Conservation (phyloP, 116 monocot species). For the Dioscorea cayenensis region DNA sequence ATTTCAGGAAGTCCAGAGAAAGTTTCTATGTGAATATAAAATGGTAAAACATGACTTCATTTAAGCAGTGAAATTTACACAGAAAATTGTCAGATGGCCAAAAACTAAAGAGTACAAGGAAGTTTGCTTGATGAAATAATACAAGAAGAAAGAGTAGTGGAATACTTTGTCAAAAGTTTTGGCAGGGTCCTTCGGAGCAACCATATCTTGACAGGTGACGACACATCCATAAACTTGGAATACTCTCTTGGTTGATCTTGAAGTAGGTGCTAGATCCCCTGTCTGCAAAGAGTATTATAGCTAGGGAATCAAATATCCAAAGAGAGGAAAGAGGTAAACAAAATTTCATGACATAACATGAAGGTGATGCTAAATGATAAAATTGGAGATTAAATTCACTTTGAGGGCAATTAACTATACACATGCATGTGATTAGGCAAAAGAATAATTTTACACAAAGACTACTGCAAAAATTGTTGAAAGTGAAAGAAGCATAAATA, state of each 20-base stretch:
- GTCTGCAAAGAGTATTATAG: slow-evolving; percentile 26
- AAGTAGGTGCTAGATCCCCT: slow-evolving; percentile 27
- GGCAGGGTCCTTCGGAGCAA: slow-evolving; percentile 60
- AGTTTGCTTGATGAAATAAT: not conserved
- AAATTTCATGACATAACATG: not conserved
- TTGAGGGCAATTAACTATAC: no score
- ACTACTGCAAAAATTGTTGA: slow-evolving; percentile 1
- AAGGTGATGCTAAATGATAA: no score
- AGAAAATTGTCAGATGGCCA: no score
- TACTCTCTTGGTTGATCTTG: slow-evolving; percentile 43
- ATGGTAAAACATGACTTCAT: no score
- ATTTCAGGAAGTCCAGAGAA: not conserved
- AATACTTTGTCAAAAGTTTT: slow-evolving; percentile 65
- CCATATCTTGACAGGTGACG: slow-evolving; percentile 77
- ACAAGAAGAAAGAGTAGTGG: slow-evolving; percentile 6
- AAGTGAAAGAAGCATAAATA: slow-evolving; percentile 18
- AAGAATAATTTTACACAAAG: not conserved
- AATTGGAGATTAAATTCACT: no score
- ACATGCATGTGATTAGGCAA: no score
- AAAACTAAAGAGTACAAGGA: no score
- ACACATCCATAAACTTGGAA: slow-evolving; percentile 94
- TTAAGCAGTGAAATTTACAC: no score
- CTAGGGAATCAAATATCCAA: not conserved
- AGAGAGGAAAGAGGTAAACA: not conserved
- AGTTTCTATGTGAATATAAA: no score